phyloP scores from a whole-genome alignment of 257 asterid species.

The Scutellaria minor region DNA sequence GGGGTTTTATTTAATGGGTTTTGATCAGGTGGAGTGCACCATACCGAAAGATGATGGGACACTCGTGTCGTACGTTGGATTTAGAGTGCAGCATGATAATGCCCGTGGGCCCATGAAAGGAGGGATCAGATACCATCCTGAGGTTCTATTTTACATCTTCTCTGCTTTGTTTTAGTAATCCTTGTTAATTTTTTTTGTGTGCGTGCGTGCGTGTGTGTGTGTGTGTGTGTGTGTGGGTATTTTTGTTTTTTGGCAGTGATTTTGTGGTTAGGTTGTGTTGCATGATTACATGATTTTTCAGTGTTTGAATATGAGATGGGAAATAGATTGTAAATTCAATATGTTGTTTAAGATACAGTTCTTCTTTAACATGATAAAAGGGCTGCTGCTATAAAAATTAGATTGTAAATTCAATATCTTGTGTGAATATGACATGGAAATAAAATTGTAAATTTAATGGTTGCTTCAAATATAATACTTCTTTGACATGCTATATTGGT shows the following conservation, averaged over 20 bases:
- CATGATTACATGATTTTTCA: conserved; percentile 8
- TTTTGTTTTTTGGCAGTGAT: neutral
- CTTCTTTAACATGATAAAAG: no score
- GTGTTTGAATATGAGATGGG: conserved; percentile 22
- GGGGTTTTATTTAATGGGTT: conserved; percentile 23
- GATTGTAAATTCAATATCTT: no score
- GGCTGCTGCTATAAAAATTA: no score
- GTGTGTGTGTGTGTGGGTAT: neutral
- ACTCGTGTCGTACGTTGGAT: conserved; percentile 83
- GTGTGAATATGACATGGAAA: no score
- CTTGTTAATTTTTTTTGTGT: neutral
- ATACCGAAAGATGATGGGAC: conserved; percentile 94
- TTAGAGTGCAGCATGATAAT: conserved; percentile 93
- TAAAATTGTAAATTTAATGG: no score
- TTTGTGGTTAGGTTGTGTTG: conserved; percentile 2
- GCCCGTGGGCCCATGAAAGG: conserved; percentile 99
- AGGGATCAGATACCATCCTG: conserved; percentile 98
- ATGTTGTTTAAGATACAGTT: no score
- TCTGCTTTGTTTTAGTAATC: neutral
- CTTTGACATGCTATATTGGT: no score
- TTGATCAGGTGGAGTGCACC: conserved; percentile 88
- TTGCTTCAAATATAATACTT: no score
- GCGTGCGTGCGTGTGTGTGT: neutral
- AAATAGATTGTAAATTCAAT: neutral
- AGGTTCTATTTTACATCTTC: conserved; percentile 48